Evolutionary conservation across 1,139 yeast species (phyloP).

Genomic region (Suhomyces bribrorum): DNA sequence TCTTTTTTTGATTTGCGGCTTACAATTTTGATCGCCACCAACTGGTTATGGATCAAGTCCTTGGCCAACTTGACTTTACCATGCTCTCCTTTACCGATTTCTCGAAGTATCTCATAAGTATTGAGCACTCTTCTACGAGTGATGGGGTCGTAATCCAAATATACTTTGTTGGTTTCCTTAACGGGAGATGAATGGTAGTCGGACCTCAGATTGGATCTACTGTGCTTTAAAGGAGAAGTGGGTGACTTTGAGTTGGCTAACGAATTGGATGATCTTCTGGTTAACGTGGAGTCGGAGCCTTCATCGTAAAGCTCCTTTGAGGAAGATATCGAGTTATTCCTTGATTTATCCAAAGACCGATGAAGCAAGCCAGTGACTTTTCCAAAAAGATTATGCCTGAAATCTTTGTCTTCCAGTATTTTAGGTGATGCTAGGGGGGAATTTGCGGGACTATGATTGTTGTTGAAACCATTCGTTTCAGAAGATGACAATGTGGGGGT

Average conservation of each 20-base stretch:
- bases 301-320: conserved; percentile 7
- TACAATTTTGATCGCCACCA: conserved; percentile 92
- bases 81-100: conserved; percentile 94
- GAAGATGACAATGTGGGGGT: conserved; percentile 17
- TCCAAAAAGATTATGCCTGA: conserved; percentile 31
- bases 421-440: conserved; percentile 14
- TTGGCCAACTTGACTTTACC: conserved; percentile 94
- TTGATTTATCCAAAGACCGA: conserved; percentile 17
- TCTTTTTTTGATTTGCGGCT: conserved; percentile 65
- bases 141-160: conserved; percentile 85
- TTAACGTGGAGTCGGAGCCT: conserved; percentile 6
- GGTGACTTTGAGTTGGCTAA: not conserved
- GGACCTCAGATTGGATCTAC: not conserved
- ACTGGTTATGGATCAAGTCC: conserved; percentile 65
- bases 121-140: conserved; percentile 82
- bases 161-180: conserved; percentile 81
- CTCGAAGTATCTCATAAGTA: conserved; percentile 84
- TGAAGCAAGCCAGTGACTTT: conserved; percentile 37
- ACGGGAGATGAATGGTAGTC: conserved; percentile 37
- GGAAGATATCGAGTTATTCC: conserved; percentile 16
- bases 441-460: conserved; percentile 3
- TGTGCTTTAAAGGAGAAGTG: not conserved
- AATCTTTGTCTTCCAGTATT: conserved; percentile 17
- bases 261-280: conserved; percentile 1
- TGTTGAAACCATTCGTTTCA: conserved; percentile 5